Evolutionary conservation across 148 eudicot genomes (phyloP).

Genomic region (Spergularia marina): DNA sequence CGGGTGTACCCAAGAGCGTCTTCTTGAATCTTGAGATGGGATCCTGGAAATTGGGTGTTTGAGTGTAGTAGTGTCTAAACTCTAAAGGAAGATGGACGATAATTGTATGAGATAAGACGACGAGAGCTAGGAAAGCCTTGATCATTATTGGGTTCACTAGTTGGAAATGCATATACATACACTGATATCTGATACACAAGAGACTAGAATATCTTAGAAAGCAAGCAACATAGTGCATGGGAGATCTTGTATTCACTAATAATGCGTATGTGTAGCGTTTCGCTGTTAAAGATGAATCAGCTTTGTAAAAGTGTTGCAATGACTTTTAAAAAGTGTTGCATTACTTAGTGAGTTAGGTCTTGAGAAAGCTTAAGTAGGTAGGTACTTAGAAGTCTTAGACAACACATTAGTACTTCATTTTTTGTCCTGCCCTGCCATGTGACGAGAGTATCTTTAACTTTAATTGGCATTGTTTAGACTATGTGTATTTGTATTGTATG

Average conservation of each 20-base stretch:
- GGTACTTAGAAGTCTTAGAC: background rate
- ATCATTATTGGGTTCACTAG: background rate
- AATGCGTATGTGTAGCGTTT: background rate
- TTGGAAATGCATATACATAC: too few relatives aligned
- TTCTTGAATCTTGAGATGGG: too few relatives aligned
- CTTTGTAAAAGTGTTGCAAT: background rate
- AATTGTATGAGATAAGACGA: too few relatives aligned
- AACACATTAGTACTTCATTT: background rate
- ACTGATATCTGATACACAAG: too few relatives aligned
- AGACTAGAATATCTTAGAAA: too few relatives aligned
- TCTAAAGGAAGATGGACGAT: too few relatives aligned
- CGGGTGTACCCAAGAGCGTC: too few relatives aligned
- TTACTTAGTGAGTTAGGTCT: background rate
- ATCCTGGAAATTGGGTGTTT: too few relatives aligned
- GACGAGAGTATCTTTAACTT: constrained; percentile 5
- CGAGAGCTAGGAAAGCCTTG: background rate
- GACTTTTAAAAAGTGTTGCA: background rate
- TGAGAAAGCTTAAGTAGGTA: background rate
- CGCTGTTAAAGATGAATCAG: background rate
- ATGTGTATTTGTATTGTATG: background rate
- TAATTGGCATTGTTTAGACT: background rate
- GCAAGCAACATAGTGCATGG: too few relatives aligned
- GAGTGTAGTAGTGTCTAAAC: too few relatives aligned
- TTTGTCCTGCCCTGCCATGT: constrained; percentile 7
- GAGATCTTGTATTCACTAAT: too few relatives aligned